Conservation (phyloP, 1,284 basidiomycete genomes). For the Malassezia sp. region DNA sequence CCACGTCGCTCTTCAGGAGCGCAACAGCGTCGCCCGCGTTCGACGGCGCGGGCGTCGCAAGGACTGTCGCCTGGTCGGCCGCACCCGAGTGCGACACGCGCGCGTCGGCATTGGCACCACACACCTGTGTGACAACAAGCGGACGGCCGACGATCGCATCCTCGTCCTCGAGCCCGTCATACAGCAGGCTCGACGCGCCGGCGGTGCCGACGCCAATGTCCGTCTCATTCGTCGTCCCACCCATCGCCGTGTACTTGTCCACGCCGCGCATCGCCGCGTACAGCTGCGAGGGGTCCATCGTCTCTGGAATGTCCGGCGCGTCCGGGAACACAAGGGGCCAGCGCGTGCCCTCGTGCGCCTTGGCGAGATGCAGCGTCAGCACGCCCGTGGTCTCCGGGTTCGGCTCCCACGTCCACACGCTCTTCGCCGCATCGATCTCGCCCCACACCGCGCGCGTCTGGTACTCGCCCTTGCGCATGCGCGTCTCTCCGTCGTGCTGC, state of each 20-base stretch:
- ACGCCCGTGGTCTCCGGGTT: slow-evolving; percentile 6
- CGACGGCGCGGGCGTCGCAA: slow-evolving; percentile 38
- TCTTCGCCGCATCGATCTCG: slow-evolving; percentile 23
- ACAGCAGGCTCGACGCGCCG: slow-evolving; percentile 56
- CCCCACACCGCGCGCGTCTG: slow-evolving; percentile 29
- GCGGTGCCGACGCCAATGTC: background rate
- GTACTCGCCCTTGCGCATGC: slow-evolving; percentile 22
- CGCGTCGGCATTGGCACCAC: slow-evolving; percentile 24
- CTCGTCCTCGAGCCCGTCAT: slow-evolving; percentile 73
- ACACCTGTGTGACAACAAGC: slow-evolving; percentile 58
- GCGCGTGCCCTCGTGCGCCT: slow-evolving; percentile 53
- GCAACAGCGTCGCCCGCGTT: slow-evolving; percentile 41
- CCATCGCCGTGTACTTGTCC: slow-evolving; percentile 72
- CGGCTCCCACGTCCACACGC: slow-evolving; percentile 32
- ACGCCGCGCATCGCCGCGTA: slow-evolving; percentile 64
- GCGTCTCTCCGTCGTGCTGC: slow-evolving; percentile 9
- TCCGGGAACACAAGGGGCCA: slow-evolving; percentile 70
- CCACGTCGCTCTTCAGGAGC: slow-evolving; percentile 66
- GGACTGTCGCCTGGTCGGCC: background rate
- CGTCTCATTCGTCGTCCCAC: slow-evolving; percentile 53
- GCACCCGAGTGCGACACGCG: background rate
- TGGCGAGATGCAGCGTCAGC: slow-evolving; percentile 35
- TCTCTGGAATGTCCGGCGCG: slow-evolving; percentile 62
- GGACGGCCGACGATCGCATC: slow-evolving; percentile 59
- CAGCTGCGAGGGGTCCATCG: slow-evolving; percentile 70